phyloP scores from a whole-genome alignment of 169 alveolate genomes.

The Toxoplasma gondii region DNA sequence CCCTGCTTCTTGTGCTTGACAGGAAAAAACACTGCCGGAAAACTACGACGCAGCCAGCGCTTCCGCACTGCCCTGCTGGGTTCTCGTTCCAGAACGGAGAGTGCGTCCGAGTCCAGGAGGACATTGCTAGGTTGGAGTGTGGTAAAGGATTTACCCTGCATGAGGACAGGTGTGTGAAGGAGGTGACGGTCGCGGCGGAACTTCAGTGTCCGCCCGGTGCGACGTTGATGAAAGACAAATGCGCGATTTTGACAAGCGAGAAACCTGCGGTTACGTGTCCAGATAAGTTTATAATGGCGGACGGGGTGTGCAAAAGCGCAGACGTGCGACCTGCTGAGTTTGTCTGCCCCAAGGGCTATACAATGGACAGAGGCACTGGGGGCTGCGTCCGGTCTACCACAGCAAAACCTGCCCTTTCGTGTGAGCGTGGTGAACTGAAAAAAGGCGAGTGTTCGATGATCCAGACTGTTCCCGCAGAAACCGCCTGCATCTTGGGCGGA shows the following conservation, averaged over 20 bases:
- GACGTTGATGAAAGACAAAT: constrained; percentile 18
- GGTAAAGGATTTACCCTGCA: background rate
- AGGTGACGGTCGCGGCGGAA: constrained; percentile 11
- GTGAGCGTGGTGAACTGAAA: constrained; percentile 31
- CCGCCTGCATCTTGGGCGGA: constrained; percentile 14
- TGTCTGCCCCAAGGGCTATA: constrained; percentile 31
- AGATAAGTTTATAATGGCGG: background rate
- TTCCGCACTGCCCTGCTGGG: constrained; percentile 29
- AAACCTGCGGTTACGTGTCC: constrained; percentile 17
- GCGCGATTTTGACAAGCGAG: background rate
- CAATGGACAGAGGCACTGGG: background rate
- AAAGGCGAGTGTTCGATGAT: background rate
- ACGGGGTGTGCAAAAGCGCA: background rate
- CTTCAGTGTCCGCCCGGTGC: constrained; percentile 11
- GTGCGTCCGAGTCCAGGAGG: constrained; percentile 32
- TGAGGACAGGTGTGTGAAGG: background rate
- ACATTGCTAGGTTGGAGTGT: background rate
- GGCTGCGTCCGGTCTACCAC: constrained; percentile 10
- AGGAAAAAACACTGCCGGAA: constrained; percentile 30
- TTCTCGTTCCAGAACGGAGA: background rate
- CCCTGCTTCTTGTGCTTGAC: no score
- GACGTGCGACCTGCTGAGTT: constrained; percentile 26
- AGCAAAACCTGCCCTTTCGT: background rate
- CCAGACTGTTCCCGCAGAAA: constrained; percentile 1
- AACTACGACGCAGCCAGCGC: background rate